Conservation (phyloP, 116 monocot species). For the Iris pallida region DNA sequence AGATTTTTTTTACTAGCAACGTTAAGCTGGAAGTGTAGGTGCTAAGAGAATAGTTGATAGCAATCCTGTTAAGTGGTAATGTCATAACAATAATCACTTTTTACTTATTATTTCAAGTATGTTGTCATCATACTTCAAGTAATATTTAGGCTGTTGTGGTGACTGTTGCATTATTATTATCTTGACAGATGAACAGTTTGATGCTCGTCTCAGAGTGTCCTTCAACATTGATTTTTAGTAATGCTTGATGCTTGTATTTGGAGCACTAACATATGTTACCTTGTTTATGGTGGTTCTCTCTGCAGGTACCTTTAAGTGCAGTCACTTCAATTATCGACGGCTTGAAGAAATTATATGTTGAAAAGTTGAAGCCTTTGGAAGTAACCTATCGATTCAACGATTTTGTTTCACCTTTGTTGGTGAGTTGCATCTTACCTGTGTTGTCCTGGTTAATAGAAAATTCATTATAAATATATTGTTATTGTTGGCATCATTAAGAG, state of each 20-base stretch:
- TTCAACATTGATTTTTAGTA: not conserved
- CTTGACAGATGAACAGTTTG: not conserved
- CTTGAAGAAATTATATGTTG: slow-evolving; percentile 81
- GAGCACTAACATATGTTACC: not conserved
- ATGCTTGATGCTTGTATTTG: not conserved
- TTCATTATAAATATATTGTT: not conserved
- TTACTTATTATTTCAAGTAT: not conserved
- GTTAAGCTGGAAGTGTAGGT: not conserved
- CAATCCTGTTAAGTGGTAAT: not conserved
- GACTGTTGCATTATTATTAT: not conserved
- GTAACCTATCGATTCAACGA: slow-evolving; percentile 76
- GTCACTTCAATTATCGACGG: slow-evolving; percentile 97
- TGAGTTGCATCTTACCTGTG: slow-evolving; percentile 21
- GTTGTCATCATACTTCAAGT: not conserved
- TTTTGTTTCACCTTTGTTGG: slow-evolving; percentile 92
- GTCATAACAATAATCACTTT: not conserved
- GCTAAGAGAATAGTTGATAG: not conserved
- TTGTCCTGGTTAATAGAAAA: not conserved
- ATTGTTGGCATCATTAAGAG: not conserved
- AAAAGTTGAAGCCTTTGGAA: slow-evolving; percentile 95
- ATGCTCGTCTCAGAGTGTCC: not conserved
- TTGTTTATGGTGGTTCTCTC: not conserved
- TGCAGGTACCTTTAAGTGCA: slow-evolving; percentile 65
- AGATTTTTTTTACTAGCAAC: not conserved
- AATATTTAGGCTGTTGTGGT: not conserved